phyloP scores from a whole-genome alignment of 768 basidiomycete species.

The Boletus huronensis region DNA sequence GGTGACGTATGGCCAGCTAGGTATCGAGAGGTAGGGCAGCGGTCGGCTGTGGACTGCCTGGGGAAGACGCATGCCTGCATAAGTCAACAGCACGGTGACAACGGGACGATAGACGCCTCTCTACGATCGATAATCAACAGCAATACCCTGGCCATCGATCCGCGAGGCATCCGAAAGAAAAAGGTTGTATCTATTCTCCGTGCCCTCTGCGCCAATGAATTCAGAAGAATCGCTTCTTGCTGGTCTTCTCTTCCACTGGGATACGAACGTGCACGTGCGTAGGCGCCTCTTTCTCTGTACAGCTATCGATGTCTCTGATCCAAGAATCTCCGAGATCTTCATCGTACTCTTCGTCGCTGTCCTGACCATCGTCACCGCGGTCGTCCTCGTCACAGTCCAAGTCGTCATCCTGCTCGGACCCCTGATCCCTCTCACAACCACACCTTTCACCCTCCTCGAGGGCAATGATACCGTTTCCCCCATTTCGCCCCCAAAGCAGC shows the following conservation, averaged over 20 bases:
- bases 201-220: neutral
- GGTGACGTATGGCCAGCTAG: neutral
- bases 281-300: slow-evolving; percentile 49
- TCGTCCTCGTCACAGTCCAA: slow-evolving; percentile 43
- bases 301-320: slow-evolving; percentile 71
- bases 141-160: slow-evolving; percentile 4
- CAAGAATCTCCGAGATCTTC: slow-evolving; percentile 87
- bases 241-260: slow-evolving; percentile 64
- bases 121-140: too few relatives aligned
- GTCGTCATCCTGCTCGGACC: slow-evolving; percentile 20
- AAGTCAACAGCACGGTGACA: neutral
- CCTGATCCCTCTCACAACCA: slow-evolving; percentile 52
- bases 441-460: slow-evolving; percentile 45
- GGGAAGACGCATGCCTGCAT: neutral
- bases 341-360: slow-evolving; percentile 41
- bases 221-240: slow-evolving; percentile 74
- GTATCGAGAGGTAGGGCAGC: neutral
- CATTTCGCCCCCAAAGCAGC: slow-evolving; percentile 77
- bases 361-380: slow-evolving; percentile 16
- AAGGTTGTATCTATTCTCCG: neutral
- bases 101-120: too few relatives aligned
- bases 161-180: slow-evolving; percentile 11
- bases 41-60: neutral
- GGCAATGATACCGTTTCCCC: slow-evolving; percentile 63
- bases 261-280: slow-evolving; percentile 75